Percentiles rank a stretch among this genome's conserved stretches.
Evolutionary conservation across 495 filamentous ascomycete genomes (phyloP).

Genomic region (Penicillium waksmanii): DNA sequence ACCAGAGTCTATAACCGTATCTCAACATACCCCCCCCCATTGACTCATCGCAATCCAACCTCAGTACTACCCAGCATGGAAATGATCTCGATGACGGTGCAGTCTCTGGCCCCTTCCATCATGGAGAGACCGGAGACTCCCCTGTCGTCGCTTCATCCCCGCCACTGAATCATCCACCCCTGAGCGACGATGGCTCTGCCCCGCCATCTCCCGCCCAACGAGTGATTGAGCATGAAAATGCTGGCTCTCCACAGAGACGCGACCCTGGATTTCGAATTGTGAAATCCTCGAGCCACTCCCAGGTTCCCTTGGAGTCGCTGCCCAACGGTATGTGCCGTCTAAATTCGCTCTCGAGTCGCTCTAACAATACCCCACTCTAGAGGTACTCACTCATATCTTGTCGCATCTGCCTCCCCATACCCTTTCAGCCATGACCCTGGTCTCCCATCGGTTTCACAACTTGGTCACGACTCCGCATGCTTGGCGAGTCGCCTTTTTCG

Average conservation of each 20-base stretch:
- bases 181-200: constrained; percentile 33
- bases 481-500: constrained; percentile 88
- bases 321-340: constrained; percentile 74
- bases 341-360: neutral
- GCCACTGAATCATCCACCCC: constrained; percentile 38
- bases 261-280: constrained; percentile 65
- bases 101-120: constrained; percentile 40
- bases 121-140: constrained; percentile 36
- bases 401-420: constrained; percentile 84
- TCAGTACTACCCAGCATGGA: constrained; percentile 75
- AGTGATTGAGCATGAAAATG: constrained; percentile 75
- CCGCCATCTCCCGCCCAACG: constrained; percentile 56
- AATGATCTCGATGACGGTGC: constrained; percentile 51
- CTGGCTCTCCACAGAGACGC: constrained; percentile 45
- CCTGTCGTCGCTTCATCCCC: constrained; percentile 27
- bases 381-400: constrained; percentile 89
- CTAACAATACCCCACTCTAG: constrained; percentile 50
- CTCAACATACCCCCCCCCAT: constrained; percentile 53
- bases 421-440: constrained; percentile 73
- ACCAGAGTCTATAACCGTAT: constrained; percentile 70
- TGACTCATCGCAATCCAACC: constrained; percentile 45
- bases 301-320: constrained; percentile 63
- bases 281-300: constrained; percentile 51
- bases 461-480: constrained; percentile 87
- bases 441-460: constrained; percentile 81